Evolutionary conservation across 768 basidiomycete species (phyloP).

Genomic region (Multifurca ochricompacta): DNA sequence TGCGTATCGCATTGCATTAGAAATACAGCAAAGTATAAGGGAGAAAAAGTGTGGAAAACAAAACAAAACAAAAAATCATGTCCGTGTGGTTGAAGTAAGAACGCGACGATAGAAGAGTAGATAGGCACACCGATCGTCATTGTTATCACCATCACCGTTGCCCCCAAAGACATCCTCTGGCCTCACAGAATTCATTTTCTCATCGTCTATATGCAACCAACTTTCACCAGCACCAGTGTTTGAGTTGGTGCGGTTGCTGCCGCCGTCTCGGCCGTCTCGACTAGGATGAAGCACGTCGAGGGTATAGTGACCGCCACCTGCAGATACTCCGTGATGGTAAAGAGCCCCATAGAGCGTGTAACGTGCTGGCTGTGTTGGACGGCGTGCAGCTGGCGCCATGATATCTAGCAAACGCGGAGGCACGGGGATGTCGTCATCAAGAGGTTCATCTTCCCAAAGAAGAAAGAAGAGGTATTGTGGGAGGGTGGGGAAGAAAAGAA

Average conservation of each 20-base stretch:
- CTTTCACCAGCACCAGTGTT: constrained; percentile 43
- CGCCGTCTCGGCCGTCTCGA: constrained; percentile 34
- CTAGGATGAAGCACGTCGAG: constrained; percentile 78
- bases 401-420: too few relatives aligned
- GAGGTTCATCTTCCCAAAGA: too few relatives aligned
- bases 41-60: too few relatives aligned
- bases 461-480: neutral
- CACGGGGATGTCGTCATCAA: too few relatives aligned
- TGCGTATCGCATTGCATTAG: too few relatives aligned
- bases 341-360: constrained; percentile 86
- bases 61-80: constrained; percentile 8
- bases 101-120: constrained; percentile 75
- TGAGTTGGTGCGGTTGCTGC: neutral
- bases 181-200: constrained; percentile 68
- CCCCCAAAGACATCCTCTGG: constrained; percentile 64
- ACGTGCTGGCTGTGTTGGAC: constrained; percentile 44
- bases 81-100: constrained; percentile 33
- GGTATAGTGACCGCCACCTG: constrained; percentile 93
- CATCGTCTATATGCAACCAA: constrained; percentile 95
- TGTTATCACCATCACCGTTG: constrained; percentile 27
- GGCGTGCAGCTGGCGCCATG: constrained; percentile 30
- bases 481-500: neutral
- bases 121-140: constrained; percentile 77
- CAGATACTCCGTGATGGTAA: constrained; percentile 89
- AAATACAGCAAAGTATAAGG: too few relatives aligned